Conservation (phyloP, 495 filamentous ascomycete species). For the Antarctomyces pellizariae region DNA sequence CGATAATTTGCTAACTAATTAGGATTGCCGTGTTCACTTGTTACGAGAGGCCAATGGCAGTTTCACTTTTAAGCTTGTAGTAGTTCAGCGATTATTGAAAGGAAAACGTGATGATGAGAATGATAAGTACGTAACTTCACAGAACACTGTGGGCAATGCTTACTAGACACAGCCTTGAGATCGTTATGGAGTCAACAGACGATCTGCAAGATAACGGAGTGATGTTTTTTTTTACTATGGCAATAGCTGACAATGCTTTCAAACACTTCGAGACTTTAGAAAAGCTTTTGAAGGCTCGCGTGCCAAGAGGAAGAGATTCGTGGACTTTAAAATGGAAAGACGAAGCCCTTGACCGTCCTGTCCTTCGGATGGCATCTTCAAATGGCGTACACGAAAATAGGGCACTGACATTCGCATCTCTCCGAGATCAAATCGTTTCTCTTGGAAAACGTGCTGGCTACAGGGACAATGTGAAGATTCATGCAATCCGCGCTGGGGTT, state of each 20-base stretch:
- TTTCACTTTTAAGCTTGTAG: too few species aligned
- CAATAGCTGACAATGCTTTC: neutral
- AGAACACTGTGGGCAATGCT: neutral
- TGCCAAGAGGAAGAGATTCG: neutral
- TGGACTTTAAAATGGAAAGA: neutral
- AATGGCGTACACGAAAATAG: too few species aligned
- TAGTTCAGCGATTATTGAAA: too few species aligned
- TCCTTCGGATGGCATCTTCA: neutral
- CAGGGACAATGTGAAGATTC: too few species aligned
- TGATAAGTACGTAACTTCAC: neutral
- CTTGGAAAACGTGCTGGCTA: too few species aligned
- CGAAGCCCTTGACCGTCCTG: neutral
- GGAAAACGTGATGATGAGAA: too few species aligned
- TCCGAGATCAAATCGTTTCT: too few species aligned
- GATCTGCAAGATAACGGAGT: neutral
- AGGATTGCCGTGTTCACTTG: too few species aligned
- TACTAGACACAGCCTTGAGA: neutral
- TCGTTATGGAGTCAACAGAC: neutral
- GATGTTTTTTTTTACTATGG: neutral
- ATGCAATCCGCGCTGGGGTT: too few species aligned
- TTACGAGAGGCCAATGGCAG: too few species aligned
- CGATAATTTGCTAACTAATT: too few species aligned
- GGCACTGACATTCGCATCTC: too few species aligned
- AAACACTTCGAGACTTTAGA: neutral
- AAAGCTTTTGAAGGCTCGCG: neutral